A percentile compares a stretch with the other conserved stretches of the same genome.
These are phyloP conservation scores for Debaryomyces robertsiae DNA, from an alignment of 1,139 yeast species.

Conservation along the genomic window DNA sequence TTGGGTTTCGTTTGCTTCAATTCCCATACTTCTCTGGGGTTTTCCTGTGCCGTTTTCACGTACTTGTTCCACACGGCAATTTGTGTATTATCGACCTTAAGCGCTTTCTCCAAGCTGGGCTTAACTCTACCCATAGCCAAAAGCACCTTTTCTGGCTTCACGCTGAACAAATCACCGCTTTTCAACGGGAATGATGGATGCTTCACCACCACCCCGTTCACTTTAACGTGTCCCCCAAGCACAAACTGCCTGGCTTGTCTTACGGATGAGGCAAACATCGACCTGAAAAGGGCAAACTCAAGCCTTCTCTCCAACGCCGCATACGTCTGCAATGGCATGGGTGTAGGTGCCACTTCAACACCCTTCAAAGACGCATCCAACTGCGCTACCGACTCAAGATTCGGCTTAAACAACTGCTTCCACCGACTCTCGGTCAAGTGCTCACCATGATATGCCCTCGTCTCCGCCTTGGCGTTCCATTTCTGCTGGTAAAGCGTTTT, in stretches of 20 bases:
- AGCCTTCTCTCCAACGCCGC: conserved; percentile 86
- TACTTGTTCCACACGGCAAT: conserved; percentile 74
- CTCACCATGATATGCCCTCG: conserved; percentile 96
- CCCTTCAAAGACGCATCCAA: conserved; percentile 75
- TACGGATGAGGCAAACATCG: conserved; percentile 90
- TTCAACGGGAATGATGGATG: conserved; percentile 80
- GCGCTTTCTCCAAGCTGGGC: conserved; percentile 70
- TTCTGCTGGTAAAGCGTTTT: conserved; percentile 84
- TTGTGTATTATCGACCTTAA: conserved; percentile 70
- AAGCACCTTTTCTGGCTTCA: conserved; percentile 82
- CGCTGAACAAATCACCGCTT: conserved; percentile 87
- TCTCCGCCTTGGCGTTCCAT: conserved; percentile 88
- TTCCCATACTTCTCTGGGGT: conserved; percentile 63
- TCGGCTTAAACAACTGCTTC: conserved; percentile 70
- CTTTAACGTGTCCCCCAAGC: conserved; percentile 78
- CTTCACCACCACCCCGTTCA: conserved; percentile 75
- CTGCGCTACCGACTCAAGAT: conserved; percentile 82
- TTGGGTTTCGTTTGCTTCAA: conserved; percentile 49
- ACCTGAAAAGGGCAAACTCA: conserved; percentile 86
- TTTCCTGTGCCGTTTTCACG: conserved; percentile 56
- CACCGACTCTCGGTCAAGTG: conserved; percentile 84
- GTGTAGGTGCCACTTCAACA: conserved; percentile 60
- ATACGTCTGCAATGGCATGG: conserved; percentile 84
- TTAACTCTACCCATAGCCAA: conserved; percentile 82
- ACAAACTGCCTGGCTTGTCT: conserved; percentile 94